These are phyloP conservation scores for Vigna angularis DNA, from an alignment of 306 rosid genomes.

Conservation along the genomic window DNA sequence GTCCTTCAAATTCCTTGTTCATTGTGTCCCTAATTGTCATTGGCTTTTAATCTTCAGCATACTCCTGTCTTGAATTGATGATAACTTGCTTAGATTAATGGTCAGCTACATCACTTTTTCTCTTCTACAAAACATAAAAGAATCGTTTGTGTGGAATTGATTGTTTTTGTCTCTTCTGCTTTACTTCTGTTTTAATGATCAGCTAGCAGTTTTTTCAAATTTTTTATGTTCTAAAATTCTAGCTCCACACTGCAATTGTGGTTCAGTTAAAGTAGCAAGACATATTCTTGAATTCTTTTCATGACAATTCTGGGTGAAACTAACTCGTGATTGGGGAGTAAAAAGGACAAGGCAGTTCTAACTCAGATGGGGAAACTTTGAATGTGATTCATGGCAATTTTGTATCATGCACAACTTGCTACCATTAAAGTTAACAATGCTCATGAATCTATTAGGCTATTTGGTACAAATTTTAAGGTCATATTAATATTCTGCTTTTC, in stretches of 20 bases:
- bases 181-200: not conserved
- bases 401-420: too few relatives aligned
- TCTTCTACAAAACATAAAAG: too few relatives aligned
- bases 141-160: not conserved
- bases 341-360: not conserved
- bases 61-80: conserved; percentile 16
- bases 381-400: not conserved
- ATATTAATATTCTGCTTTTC: not conserved
- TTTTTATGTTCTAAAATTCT: not conserved
- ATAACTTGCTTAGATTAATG: not conserved
- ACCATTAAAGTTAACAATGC: too few relatives aligned
- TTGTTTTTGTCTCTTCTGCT: not conserved
- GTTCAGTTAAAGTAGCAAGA: not conserved
- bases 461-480: not conserved
- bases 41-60: conserved; percentile 11
- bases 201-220: not conserved
- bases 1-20: conserved; percentile 29
- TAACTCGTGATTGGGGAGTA: not conserved
- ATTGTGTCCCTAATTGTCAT: not conserved
- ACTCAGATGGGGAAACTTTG: not conserved
- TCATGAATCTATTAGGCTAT: not conserved
- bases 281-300: not conserved
- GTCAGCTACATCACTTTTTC: not conserved
- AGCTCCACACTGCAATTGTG: not conserved
- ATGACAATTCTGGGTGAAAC: conserved; percentile 14